Evolutionary conservation across 1,284 basidiomycete genomes (phyloP).

Genomic region (Kalmanozyma brasiliensis): DNA sequence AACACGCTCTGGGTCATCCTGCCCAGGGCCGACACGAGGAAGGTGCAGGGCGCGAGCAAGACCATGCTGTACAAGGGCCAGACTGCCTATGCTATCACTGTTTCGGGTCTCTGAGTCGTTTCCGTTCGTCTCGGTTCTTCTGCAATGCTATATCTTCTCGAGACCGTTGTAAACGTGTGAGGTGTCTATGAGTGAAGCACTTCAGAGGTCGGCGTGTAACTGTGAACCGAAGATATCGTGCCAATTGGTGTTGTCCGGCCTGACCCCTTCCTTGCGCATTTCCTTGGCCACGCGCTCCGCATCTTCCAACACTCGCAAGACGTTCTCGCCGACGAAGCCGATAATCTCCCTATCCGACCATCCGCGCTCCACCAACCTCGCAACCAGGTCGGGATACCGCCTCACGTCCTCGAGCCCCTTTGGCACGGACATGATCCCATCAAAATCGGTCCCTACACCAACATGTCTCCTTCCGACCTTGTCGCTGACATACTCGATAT

Average conservation of each 20-base stretch:
- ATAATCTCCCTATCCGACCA: conserved; percentile 41
- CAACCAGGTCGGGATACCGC: conserved; percentile 38
- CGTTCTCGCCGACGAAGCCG: conserved; percentile 40
- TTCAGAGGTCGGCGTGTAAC: conserved; percentile 13
- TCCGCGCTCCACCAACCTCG: conserved; percentile 20
- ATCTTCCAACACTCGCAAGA: conserved; percentile 33
- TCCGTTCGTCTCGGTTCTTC: neutral
- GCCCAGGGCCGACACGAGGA: conserved; percentile 64
- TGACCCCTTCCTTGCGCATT: conserved; percentile 24
- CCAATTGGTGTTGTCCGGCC: conserved; percentile 40
- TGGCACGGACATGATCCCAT: conserved; percentile 35
- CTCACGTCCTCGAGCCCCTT: conserved; percentile 41
- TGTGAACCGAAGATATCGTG: conserved; percentile 27
- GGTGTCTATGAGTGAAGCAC: too few relatives aligned
- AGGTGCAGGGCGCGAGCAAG: conserved; percentile 37
- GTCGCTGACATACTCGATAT: conserved; percentile 30
- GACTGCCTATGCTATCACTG: conserved; percentile 38
- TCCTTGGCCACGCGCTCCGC: conserved; percentile 28
- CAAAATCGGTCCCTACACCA: conserved; percentile 47
- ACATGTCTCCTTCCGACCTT: conserved; percentile 39
- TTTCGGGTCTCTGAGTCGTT: conserved; percentile 19
- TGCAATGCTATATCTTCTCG: conserved; percentile 1
- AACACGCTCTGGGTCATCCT: conserved; percentile 66
- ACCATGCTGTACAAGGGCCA: conserved; percentile 35
- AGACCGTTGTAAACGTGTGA: neutral